Evolutionary conservation across 108 stramenopile species (phyloP).

Genomic region (Pseudonitzschia multiseries): DNA sequence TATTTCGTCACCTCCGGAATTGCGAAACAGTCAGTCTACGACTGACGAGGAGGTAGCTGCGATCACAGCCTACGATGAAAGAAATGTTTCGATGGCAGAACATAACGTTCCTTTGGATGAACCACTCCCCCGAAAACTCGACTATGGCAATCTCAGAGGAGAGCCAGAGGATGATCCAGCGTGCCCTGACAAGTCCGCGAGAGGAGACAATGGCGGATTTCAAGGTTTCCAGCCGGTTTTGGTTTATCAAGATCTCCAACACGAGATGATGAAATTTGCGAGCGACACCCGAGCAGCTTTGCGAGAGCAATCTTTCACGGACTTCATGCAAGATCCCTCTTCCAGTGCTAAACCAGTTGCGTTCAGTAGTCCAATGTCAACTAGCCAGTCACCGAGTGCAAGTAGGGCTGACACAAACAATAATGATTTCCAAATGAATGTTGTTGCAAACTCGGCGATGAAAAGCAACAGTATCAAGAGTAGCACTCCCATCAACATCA

Average conservation of each 20-base stretch:
- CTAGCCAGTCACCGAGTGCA: not conserved
- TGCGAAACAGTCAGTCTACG: constrained; percentile 3
- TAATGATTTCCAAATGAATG: constrained; percentile 4
- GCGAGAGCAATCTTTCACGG: constrained; percentile 20
- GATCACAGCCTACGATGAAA: constrained; percentile 12
- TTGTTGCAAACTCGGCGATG: not conserved
- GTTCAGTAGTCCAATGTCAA: constrained; percentile 6
- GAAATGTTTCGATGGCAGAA: not conserved
- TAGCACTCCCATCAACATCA: not conserved
- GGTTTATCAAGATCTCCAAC: constrained; percentile 8
- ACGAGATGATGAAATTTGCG: constrained; percentile 34
- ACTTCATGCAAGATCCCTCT: constrained; percentile 4
- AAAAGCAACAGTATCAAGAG: not conserved
- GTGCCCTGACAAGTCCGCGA: not conserved
- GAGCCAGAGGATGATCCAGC: not conserved
- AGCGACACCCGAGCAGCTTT: constrained; percentile 33
- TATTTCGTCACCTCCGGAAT: constrained; percentile 1
- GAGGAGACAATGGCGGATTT: not conserved
- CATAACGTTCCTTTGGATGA: constrained; percentile 6
- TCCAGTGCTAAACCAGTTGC: constrained; percentile 1
- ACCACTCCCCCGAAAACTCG: constrained; percentile 22
- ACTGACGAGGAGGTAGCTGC: constrained; percentile 36
- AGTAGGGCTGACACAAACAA: not conserved
- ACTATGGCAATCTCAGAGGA: constrained; percentile 10
- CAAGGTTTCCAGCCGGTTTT: constrained; percentile 4